These are phyloP conservation scores for Aspergillus sp. DNA, from an alignment of 2,329 filamentous ascomycete species.

Conservation along the genomic window DNA sequence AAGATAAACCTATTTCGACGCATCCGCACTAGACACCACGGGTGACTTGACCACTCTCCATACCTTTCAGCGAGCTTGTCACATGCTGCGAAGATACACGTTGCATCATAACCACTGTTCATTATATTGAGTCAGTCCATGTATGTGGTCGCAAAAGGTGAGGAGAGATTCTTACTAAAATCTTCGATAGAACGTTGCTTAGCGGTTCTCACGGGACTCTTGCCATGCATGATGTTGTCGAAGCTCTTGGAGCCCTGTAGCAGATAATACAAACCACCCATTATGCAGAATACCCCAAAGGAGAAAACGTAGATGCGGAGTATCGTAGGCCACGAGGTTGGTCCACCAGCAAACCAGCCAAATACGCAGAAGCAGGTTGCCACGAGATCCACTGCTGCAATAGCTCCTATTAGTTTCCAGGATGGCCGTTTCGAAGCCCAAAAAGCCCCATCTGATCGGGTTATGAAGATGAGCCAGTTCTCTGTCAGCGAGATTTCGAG, in stretches of 20 bases:
- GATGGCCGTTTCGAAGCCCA: conserved; percentile 65
- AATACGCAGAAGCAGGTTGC: conserved; percentile 85
- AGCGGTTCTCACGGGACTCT: conserved; percentile 72
- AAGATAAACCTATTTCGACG: background rate
- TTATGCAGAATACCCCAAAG: conserved; percentile 82
- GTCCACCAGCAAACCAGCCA: conserved; percentile 72
- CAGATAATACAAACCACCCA: conserved; percentile 77
- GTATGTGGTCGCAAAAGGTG: background rate
- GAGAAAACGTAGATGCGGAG: conserved; percentile 91
- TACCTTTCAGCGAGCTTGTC: conserved; percentile 55
- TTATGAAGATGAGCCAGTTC: conserved; percentile 97
- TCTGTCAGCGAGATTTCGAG: conserved; percentile 87
- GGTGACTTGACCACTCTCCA: conserved; percentile 6
- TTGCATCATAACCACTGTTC: conserved; percentile 78
- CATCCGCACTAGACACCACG: background rate
- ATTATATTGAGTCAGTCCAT: conserved; percentile 49
- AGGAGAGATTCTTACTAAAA: conserved; percentile 67
- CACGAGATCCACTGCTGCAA: conserved; percentile 77
- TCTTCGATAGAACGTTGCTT: conserved; percentile 85
- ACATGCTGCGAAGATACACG: conserved; percentile 90
- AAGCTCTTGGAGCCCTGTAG: conserved; percentile 79
- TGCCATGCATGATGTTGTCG: conserved; percentile 91
- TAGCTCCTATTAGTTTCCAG: conserved; percentile 64
- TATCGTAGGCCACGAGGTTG: conserved; percentile 78
- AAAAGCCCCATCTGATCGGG: conserved; percentile 87